Base-by-base conservation (phyloP, 129 eudicot species). In the Lactuca saligna region DNA sequence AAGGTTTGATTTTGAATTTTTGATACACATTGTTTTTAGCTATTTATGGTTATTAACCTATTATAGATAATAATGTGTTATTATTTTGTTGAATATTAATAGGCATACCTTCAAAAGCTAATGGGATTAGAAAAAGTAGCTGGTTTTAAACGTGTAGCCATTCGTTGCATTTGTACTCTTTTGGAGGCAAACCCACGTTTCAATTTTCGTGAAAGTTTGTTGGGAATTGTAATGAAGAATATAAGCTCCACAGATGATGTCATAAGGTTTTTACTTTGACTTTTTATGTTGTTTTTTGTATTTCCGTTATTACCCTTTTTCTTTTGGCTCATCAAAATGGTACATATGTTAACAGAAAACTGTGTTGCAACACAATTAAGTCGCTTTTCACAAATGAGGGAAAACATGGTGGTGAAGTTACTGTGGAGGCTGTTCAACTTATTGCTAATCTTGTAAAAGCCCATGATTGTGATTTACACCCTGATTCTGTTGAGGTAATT, bases 361-460 rank as follows among this genome's bases (percentile, higher is more conserved):
- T 66, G 33, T 86, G 95, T 33, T 84, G 91, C 79, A 56, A 82
- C n/a, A 60, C 96, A 42, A 58, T 92, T 6, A 81, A 88, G 78
- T 88, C 95, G 61, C 86, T 92, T 75, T 88, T 92, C 65, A 74
- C 69, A 49, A 80, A 86, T 63, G 96, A 88, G 78, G 96, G 95
- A 61, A 92, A 92, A 69, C 98, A 92, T 79, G 96, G 98, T 10
- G 96, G 96, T 56, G 98, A 92, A 78, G 91, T 74, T 53, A 92
- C 98, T 46, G 87, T 88, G 17, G 96, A 92, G 82, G 95, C 95
- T 78, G 91, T 88, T 41, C 83, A 74, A 48, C 64, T 81, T 76
- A 88, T 92, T 70, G 95, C 96, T 12, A 81, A 82, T 17, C 82
- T 85, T 61, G 96, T 92, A 38, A 92, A 88, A 82, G 76, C 71